Evolutionary conservation across 106 monocot species (phyloP).

Genomic region (Iris macrosiphon): DNA sequence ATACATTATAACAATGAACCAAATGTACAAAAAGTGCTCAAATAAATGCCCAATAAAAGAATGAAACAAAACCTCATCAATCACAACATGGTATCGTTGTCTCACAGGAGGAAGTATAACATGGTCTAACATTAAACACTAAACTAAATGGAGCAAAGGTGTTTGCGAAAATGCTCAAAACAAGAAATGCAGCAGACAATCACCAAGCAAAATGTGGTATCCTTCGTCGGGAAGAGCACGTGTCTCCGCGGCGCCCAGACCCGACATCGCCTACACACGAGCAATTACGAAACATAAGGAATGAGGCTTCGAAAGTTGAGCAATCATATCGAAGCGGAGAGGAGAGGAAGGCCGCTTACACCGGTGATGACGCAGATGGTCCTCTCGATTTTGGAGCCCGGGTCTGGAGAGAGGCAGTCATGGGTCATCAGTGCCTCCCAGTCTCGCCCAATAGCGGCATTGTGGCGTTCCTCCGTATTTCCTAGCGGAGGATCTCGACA

Average conservation of each 20-base stretch:
- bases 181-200: background rate
- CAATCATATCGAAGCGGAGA: background rate
- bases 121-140: too few species aligned
- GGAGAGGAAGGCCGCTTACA: constrained; percentile 13
- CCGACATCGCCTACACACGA: constrained; percentile 62
- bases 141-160: background rate
- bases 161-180: constrained; percentile 1
- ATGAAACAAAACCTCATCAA: too few species aligned
- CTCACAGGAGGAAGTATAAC: too few species aligned
- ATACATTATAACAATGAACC: too few species aligned
- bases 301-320: background rate
- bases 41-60: too few species aligned
- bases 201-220: constrained; percentile 76
- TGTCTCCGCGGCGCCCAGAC: constrained; percentile 61
- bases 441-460: too few species aligned
- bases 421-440: too few species aligned
- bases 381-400: constrained; percentile 3
- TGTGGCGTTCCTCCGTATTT: too few species aligned
- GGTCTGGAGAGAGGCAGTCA: constrained; percentile 1
- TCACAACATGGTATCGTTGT: too few species aligned
- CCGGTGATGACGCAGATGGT: constrained; percentile 83
- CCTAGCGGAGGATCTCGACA: too few species aligned
- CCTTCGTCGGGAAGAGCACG: constrained; percentile 47
- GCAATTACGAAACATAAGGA: too few species aligned
- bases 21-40: too few species aligned